Evolutionary conservation across 106 monocot species (phyloP).

Genomic region (Amphibolis antarctica): DNA sequence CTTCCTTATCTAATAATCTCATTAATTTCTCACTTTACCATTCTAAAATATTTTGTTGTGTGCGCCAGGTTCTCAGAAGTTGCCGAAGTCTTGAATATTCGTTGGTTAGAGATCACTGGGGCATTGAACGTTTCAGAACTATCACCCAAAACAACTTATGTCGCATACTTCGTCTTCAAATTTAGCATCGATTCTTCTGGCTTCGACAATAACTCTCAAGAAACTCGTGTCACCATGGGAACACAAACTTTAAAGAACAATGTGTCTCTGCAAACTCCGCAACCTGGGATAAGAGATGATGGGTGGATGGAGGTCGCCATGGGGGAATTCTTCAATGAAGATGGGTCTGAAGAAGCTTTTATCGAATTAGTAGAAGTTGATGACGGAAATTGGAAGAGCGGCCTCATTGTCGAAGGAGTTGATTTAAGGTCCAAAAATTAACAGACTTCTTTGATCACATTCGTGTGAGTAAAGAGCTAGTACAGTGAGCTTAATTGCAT

Average conservation of each 20-base stretch:
- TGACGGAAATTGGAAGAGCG: constrained; percentile 14
- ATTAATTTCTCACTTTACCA: no score
- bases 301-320: constrained; percentile 11
- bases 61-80: constrained; percentile 63
- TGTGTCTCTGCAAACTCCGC: neutral
- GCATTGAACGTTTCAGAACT: constrained; percentile 27
- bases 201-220: constrained; percentile 20
- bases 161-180: constrained; percentile 48
- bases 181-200: constrained; percentile 7
- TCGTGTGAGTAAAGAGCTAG: no score
- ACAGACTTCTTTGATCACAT: no score
- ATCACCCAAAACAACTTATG: constrained; percentile 40
- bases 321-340: constrained; percentile 7
- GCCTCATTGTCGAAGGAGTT: constrained; percentile 17
- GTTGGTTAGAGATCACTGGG: constrained; percentile 63
- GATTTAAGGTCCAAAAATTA: constrained; percentile 16
- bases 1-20: no score
- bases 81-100: constrained; percentile 40
- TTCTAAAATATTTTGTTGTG: no score
- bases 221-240: neutral
- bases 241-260: neutral
- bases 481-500: no score
- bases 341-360: constrained; percentile 2
- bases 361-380: neutral
- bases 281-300: neutral